These are phyloP conservation scores for Puccinia hordei DNA, from an alignment of 1,284 basidiomycete species.

Conservation along the genomic window DNA sequence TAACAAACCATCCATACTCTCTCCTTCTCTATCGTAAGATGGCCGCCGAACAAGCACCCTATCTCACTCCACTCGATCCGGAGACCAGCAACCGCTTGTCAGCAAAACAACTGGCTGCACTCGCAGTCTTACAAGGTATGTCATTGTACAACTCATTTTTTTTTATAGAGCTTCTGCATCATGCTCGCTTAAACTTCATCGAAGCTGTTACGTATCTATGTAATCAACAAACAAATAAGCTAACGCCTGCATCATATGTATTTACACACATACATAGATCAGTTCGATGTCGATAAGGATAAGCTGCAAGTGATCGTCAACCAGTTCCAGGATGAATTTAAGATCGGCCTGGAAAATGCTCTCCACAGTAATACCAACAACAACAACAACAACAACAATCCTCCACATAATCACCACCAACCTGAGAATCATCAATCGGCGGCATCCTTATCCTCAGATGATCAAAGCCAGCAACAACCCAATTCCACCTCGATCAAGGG, in stretches of 20 bases:
- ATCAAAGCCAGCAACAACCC: slow-evolving; percentile 37
- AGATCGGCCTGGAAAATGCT: slow-evolving; percentile 24
- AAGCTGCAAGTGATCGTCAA: slow-evolving; percentile 40
- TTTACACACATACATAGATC: neutral
- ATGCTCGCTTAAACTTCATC: slow-evolving; percentile 1
- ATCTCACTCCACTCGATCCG: slow-evolving; percentile 15
- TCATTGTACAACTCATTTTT: neutral
- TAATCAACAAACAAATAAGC: neutral
- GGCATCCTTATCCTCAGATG: slow-evolving; percentile 52
- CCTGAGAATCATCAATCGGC: slow-evolving; percentile 54
- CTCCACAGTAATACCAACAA: slow-evolving; percentile 5
- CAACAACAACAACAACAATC: neutral
- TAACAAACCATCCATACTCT: neutral
- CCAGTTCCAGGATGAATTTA: slow-evolving; percentile 43
- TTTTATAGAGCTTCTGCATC: slow-evolving; percentile 7
- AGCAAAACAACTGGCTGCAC: slow-evolving; percentile 4
- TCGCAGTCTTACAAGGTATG: slow-evolving; percentile 16
- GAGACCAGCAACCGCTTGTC: slow-evolving; percentile 13
- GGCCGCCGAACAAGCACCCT: neutral
- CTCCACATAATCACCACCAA: slow-evolving; percentile 34
- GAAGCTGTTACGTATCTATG: neutral
- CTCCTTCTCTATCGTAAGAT: too few relatives aligned
- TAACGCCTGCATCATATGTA: neutral
- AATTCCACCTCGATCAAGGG: slow-evolving; percentile 38
- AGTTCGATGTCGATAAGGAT: slow-evolving; percentile 37